Conservation (phyloP, 192 early-diverging fungal genomes). For the Dimargaris cristalligena region DNA sequence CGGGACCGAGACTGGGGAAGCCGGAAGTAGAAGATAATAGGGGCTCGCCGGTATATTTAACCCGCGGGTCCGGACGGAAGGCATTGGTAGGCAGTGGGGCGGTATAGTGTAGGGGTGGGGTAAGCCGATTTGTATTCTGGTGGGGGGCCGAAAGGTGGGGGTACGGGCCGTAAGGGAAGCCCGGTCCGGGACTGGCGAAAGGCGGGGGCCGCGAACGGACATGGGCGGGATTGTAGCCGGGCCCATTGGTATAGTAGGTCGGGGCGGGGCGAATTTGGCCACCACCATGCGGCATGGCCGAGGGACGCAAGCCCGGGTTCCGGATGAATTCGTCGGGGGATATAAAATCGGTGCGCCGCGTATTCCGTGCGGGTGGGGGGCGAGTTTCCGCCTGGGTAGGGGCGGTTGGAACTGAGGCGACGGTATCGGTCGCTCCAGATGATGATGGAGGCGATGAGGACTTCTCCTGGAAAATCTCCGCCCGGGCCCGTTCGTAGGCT, state of each 20-base stretch:
- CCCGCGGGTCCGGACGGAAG: not conserved
- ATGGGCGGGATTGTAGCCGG: not conserved
- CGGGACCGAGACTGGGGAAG: not conserved
- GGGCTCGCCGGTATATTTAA: not conserved
- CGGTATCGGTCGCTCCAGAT: not conserved
- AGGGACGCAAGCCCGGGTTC: not conserved
- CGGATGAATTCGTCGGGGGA: not conserved
- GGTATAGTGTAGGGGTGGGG: not conserved
- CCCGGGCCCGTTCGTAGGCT: constrained; percentile 51
- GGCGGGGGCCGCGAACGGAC: not conserved
- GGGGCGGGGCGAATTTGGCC: not conserved
- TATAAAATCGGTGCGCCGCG: not conserved
- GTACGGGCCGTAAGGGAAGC: not conserved
- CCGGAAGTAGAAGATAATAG: not conserved
- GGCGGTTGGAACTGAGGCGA: not conserved
- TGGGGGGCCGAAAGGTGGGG: not conserved
- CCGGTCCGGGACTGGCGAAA: not conserved
- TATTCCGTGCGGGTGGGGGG: not conserved
- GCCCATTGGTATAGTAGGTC: not conserved
- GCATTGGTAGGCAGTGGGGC: not conserved
- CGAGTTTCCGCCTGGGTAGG: not conserved
- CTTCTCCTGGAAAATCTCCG: constrained; percentile 44
- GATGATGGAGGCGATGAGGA: not conserved
- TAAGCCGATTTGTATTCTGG: not conserved
- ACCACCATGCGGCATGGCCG: not conserved